Evolutionary conservation across 345 rosid genomes (phyloP).

Genomic region (Capsella bursapastoris): DNA sequence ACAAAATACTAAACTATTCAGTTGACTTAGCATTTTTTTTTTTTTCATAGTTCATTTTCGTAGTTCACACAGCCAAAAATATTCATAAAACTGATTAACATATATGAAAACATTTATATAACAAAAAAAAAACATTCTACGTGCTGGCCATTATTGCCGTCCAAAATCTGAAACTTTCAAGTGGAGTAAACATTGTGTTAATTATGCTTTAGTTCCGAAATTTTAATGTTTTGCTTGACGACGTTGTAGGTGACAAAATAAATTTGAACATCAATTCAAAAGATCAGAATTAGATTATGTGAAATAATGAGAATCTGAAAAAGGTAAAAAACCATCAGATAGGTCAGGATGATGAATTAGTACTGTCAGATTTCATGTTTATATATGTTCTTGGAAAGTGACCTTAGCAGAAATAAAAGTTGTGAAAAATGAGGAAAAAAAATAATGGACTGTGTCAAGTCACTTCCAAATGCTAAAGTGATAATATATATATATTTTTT

Average conservation of each 20-base stretch:
- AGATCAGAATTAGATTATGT: background rate
- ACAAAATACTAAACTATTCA: background rate
- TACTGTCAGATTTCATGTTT: constrained; percentile 19
- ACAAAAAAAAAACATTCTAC: background rate
- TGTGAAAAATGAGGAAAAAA: background rate
- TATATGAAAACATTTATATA: background rate
- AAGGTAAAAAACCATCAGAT: background rate
- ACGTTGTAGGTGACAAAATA: background rate
- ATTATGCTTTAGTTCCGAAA: background rate
- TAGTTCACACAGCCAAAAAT: constrained; percentile 5
- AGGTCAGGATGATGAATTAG: constrained; percentile 28
- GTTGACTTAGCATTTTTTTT: constrained; percentile 30
- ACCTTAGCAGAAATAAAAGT: constrained; percentile 38
- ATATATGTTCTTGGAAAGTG: constrained; percentile 44
- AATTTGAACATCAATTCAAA: background rate
- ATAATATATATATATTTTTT: no score
- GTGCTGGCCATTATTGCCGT: constrained; percentile 32
- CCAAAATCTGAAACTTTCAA: constrained; percentile 30
- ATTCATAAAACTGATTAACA: background rate
- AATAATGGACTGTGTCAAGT: constrained; percentile 43
- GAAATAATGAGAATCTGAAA: constrained; percentile 6
- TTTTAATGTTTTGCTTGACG: background rate
- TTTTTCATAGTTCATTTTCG: background rate
- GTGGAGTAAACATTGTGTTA: background rate
- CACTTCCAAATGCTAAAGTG: constrained; percentile 41